phyloP scores from a whole-genome alignment of 2,329 filamentous ascomycete genomes.

The Pseudocercospora cruenta region DNA sequence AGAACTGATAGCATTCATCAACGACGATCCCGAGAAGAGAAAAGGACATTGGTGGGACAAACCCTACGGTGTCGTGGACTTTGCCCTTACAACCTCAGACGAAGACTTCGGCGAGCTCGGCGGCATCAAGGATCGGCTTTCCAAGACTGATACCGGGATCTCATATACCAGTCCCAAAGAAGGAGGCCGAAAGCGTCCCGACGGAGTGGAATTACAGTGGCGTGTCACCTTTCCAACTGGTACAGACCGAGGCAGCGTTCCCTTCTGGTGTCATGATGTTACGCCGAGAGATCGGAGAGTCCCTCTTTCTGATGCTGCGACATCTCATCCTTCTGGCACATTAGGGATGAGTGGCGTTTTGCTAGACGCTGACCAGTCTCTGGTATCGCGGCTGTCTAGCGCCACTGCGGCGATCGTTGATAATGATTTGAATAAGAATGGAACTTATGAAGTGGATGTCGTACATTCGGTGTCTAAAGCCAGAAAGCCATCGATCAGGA shows the following conservation, averaged over 20 bases:
- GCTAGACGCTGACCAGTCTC: conserved; percentile 15
- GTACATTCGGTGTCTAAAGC: conserved; percentile 17
- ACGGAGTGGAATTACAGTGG: conserved; percentile 64
- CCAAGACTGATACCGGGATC: conserved; percentile 37
- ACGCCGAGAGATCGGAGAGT: conserved; percentile 62
- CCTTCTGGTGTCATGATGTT: conserved; percentile 69
- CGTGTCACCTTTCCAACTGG: conserved; percentile 56
- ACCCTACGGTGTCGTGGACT: conserved; percentile 60
- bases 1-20: conserved; percentile 66
- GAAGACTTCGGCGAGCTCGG: conserved; percentile 26
- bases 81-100: conserved; percentile 56
- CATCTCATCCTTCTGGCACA: conserved; percentile 56
- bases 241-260: conserved; percentile 55
- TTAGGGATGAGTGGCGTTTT: conserved; percentile 54
- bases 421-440: conserved; percentile 12
- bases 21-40: conserved; percentile 48
- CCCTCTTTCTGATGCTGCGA: conserved; percentile 46
- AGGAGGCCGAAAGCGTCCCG: conserved; percentile 59
- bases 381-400: conserved; percentile 17
- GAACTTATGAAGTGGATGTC: conserved; percentile 19
- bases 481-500: conserved; percentile 24
- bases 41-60: conserved; percentile 61
- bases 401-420: conserved; percentile 28
- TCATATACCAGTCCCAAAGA: conserved; percentile 54
- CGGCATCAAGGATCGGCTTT: conserved; percentile 28